Percentiles rank a stretch among this genome's conserved stretches.
These are phyloP conservation scores for Xylariales sp. DNA, from an alignment of 2,329 filamentous ascomycete genomes.

Conservation along the genomic window DNA sequence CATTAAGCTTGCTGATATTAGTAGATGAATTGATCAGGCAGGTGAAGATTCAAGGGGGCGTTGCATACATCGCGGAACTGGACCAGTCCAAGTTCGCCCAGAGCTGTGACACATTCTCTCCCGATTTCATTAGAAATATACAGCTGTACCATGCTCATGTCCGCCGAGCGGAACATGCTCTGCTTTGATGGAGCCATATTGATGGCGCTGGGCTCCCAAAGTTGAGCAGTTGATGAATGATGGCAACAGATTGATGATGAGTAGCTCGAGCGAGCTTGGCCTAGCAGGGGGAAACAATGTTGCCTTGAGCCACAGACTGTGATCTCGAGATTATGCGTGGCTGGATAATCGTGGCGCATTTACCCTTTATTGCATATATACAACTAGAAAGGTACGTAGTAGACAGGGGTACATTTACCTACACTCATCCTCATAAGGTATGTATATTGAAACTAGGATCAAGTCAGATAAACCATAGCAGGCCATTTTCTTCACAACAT, in stretches of 20 bases:
- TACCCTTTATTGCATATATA: neutral
- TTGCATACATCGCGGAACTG: conserved; percentile 93
- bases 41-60: conserved; percentile 36
- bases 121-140: conserved; percentile 99
- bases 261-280: conserved; percentile 40
- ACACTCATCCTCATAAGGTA: no score
- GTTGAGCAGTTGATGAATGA: conserved; percentile 39
- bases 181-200: conserved; percentile 78
- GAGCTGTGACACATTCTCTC: conserved; percentile 93
- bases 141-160: conserved; percentile 99
- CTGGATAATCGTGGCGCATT: conserved; percentile 19
- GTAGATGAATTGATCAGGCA: conserved; percentile 33
- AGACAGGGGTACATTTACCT: no score
- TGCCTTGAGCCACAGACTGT: conserved; percentile 40
- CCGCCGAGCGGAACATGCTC: conserved; percentile 99
- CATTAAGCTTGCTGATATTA: conserved; percentile 76
- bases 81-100: conserved; percentile 95
- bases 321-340: conserved; percentile 26
- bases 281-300: conserved; percentile 36
- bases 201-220: conserved; percentile 45
- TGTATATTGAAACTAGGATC: no score
- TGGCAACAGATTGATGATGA: conserved; percentile 40
- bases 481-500: no score
- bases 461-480: no score
- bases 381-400: neutral